Conservation (phyloP, 2,329 filamentous ascomycete genomes). For the Parasarocladium wereldwijsianum region DNA sequence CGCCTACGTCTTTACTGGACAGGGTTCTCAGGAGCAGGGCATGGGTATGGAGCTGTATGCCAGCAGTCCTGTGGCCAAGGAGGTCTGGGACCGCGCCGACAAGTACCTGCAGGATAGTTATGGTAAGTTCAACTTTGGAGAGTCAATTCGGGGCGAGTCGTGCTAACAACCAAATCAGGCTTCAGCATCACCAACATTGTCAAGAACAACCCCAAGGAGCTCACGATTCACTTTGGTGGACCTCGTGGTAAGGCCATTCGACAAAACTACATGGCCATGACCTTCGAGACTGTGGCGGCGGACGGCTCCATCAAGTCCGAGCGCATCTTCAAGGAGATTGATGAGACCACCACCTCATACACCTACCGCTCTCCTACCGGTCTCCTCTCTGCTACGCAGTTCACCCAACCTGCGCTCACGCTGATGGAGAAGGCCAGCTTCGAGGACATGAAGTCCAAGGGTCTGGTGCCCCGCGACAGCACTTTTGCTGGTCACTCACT, state of each 20-base stretch:
- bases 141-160: background rate
- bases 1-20: slow-evolving; percentile 94
- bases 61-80: slow-evolving; percentile 85
- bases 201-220: slow-evolving; percentile 98
- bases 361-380: slow-evolving; percentile 93
- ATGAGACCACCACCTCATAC: slow-evolving; percentile 85
- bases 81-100: slow-evolving; percentile 96
- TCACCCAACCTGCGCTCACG: slow-evolving; percentile 92
- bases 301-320: slow-evolving; percentile 94
- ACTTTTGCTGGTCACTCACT: slow-evolving; percentile 96
- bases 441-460: slow-evolving; percentile 97
- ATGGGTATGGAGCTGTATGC: slow-evolving; percentile 99
- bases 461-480: slow-evolving; percentile 88
- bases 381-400: slow-evolving; percentile 90
- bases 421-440: slow-evolving; percentile 99
- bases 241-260: slow-evolving; percentile 94
- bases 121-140: slow-evolving; percentile 39
- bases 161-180: slow-evolving; percentile 29
- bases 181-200: slow-evolving; percentile 98
- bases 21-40: slow-evolving; percentile 95
- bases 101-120: slow-evolving; percentile 98
- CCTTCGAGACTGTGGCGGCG: slow-evolving; percentile 89
- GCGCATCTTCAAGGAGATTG: slow-evolving; percentile 98
- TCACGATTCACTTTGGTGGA: slow-evolving; percentile 95
- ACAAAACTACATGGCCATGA: slow-evolving; percentile 99